phyloP scores from a whole-genome alignment of 2,329 filamentous ascomycete species.

The Neocucurbitaria cava region DNA sequence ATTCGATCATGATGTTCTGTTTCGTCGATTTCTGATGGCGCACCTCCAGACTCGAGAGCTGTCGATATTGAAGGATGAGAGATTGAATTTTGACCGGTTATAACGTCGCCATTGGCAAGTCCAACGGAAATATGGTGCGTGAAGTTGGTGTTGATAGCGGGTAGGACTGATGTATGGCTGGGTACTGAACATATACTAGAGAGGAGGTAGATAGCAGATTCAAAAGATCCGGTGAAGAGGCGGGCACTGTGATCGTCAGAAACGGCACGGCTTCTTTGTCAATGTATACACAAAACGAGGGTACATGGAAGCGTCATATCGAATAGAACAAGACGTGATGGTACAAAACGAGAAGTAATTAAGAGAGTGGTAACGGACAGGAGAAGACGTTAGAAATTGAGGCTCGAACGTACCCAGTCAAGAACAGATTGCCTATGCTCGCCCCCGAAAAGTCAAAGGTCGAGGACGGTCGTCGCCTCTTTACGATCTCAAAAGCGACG shows the following conservation, averaged over 20 bases:
- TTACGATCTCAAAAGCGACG: conserved; percentile 59
- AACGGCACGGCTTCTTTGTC: background rate
- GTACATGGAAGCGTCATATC: background rate
- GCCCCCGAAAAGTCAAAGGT: conserved; percentile 59
- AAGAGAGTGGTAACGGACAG: background rate
- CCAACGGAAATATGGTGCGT: conserved; percentile 92
- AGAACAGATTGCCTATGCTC: conserved; percentile 60
- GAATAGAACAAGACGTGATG: background rate
- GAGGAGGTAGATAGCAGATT: conserved; percentile 89
- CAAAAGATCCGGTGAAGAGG: conserved; percentile 90
- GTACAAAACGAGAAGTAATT: background rate
- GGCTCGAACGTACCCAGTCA: conserved; percentile 54
- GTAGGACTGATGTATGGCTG: conserved; percentile 77
- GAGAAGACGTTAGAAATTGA: background rate
- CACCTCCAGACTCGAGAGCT: conserved; percentile 29
- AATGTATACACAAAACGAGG: background rate
- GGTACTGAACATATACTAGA: conserved; percentile 87
- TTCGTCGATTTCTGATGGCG: conserved; percentile 43
- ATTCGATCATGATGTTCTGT: conserved; percentile 67
- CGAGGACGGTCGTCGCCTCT: conserved; percentile 54
- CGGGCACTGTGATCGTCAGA: conserved; percentile 66
- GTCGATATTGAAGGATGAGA: conserved; percentile 41
- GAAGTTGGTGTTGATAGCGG: conserved; percentile 94
- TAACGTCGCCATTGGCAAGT: conserved; percentile 75
- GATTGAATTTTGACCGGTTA: conserved; percentile 82